Percentiles rank a stretch among this genome's conserved stretches.
Evolutionary conservation across 2,329 filamentous ascomycete species (phyloP).

Genomic region (Fusarium camptoceras): DNA sequence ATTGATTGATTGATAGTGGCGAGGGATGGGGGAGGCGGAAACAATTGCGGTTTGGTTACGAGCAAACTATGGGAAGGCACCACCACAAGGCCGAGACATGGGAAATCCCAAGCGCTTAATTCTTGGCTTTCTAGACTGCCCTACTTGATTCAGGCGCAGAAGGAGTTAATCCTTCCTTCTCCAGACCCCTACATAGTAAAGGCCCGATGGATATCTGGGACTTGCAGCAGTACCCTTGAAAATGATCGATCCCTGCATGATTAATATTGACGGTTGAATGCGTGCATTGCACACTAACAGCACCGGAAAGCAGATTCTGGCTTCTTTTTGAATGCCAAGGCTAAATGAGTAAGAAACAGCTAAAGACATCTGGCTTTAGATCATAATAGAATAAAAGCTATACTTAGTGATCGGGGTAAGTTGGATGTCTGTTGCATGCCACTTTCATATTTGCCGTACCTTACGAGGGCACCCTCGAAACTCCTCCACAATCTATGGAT

Average conservation of each 20-base stretch:
- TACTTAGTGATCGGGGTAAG: background rate
- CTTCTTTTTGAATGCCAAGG: background rate
- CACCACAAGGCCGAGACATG: background rate
- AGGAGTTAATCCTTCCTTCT: background rate
- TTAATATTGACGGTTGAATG: background rate
- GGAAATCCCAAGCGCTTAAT: conserved; percentile 1
- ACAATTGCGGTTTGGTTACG: background rate
- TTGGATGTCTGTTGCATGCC: background rate
- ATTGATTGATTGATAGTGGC: conserved; percentile 3
- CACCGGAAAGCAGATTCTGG: background rate
- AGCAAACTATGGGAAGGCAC: background rate
- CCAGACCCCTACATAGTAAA: conserved; percentile 3
- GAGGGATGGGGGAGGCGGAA: background rate
- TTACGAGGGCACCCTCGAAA: background rate
- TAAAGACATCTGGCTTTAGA: background rate
- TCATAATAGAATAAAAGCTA: background rate
- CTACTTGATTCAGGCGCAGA: background rate
- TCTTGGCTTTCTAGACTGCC: conserved; percentile 5
- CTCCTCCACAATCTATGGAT: background rate
- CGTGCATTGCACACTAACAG: background rate
- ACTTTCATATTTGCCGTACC: background rate
- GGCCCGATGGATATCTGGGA: background rate
- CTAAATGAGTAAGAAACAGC: too few relatives aligned
- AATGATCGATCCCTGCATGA: conserved; percentile 12
- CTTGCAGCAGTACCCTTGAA: background rate